Evolutionary conservation across 31 red algal species (phyloP), one percentile per base, ranked within the genome.

Genomic region (Bonnemaisonia californica): DNA sequence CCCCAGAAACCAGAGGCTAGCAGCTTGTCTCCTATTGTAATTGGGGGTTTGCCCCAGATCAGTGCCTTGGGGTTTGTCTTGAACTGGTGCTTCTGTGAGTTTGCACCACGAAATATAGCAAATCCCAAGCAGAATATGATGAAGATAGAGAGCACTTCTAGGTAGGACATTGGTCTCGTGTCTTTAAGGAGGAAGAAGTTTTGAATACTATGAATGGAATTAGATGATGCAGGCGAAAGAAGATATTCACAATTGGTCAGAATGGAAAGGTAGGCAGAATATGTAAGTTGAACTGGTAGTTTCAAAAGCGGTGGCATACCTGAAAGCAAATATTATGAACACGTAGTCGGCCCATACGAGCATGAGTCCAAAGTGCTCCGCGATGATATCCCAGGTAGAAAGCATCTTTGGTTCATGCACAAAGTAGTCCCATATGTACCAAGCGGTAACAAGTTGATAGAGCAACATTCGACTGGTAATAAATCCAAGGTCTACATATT

Each of bases 361-460:
- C 95, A 98, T 98, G 45, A 94, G 89, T 37, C 95, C 95, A 88
- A 98, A 98, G 45, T 92, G 79, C 57, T 98, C 95, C 4, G 95
- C 91, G 62, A 98, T 91, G 63, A 98, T 98, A 65, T 98, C 95
- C 95, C 91, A 94, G 7, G 95, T 98, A 11, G 66, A 82, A n/a
- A 88, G 81, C 51, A 98, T 98, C 45, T 82, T 81, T 13, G 65
- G 29, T 60, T 98, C 95, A 41, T 98, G 80, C 51, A 87, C 74
- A 54, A 98, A 94, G 29, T 94, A 94, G 40, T 98, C 95, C 69
- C 93, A 65, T 18, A 98, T 92, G 51, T 98, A 98, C 57, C 69
- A 72, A 34, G 73, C 86, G 22, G 87, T 78, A 23, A 87, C 62
- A 23, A 91, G 24, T 59, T 98, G 91, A 61, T 91, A 91, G 71